These are phyloP conservation scores for Cyclostephanos tholiformis DNA, from an alignment of 108 stramenopile genomes.

Conservation along the genomic window DNA sequence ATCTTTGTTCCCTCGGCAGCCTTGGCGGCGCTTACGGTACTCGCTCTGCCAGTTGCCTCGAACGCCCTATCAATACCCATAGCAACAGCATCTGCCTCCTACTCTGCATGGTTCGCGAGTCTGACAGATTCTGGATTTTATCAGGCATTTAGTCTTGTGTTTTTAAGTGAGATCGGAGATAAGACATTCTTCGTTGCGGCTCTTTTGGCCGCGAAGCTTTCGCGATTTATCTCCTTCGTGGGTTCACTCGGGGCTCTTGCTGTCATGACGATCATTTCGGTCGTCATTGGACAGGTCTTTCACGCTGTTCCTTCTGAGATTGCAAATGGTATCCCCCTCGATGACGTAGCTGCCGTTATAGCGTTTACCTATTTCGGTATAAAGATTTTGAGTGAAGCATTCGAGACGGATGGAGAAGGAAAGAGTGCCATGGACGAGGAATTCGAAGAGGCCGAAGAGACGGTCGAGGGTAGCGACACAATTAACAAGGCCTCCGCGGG, in stretches of 20 bases:
- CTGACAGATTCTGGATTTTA: conserved; percentile 86
- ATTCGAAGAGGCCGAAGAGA: conserved; percentile 92
- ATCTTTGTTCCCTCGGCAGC: conserved; percentile 23
- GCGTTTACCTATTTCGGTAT: conserved; percentile 98
- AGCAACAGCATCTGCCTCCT: conserved; percentile 25
- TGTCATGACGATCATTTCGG: conserved; percentile 95
- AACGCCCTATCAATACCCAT: conserved; percentile 46
- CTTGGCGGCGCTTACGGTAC: conserved; percentile 26
- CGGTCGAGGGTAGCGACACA: conserved; percentile 65
- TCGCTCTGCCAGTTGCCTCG: conserved; percentile 37
- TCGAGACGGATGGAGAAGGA: conserved; percentile 68
- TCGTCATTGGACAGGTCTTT: conserved; percentile 94
- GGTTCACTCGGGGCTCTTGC: conserved; percentile 93
- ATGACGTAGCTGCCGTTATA: conserved; percentile 89
- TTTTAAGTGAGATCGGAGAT: conserved; percentile 99
- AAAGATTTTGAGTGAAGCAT: conserved; percentile 92
- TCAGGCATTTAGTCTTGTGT: conserved; percentile 92
- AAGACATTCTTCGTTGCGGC: conserved; percentile 99
- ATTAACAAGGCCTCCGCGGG: conserved; percentile 50
- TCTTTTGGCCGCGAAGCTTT: conserved; percentile 90
- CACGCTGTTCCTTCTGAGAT: conserved; percentile 87
- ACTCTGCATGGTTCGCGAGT: conserved; percentile 46
- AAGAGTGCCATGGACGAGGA: conserved; percentile 92
- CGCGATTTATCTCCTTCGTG: conserved; percentile 86
- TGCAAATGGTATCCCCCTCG: conserved; percentile 82